Evolutionary conservation across 2,329 filamentous ascomycete species (phyloP).

Genomic region (Aureobasidium subglaciale): DNA sequence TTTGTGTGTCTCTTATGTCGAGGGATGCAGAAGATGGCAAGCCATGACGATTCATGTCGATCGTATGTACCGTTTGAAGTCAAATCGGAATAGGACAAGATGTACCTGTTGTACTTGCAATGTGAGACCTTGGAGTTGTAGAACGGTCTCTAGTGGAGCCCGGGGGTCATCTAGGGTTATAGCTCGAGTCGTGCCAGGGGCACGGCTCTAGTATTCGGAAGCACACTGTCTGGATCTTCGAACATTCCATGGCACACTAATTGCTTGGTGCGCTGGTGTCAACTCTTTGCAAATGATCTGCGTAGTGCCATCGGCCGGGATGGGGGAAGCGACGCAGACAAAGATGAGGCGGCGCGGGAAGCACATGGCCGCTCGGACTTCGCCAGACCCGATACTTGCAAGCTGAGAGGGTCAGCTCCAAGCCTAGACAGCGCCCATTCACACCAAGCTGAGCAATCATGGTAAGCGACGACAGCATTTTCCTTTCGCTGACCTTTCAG

Average conservation of each 20-base stretch:
- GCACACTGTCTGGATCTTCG: not conserved
- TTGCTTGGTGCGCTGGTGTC: constrained; percentile 1
- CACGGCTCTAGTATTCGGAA: not conserved
- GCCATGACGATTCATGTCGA: constrained; percentile 5
- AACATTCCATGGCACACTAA: not conserved
- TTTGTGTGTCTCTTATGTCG: constrained; percentile 8
- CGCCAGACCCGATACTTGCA: not conserved
- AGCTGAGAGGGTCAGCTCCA: not conserved
- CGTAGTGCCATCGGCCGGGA: not conserved
- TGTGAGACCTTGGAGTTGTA: not conserved
- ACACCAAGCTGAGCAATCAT: not conserved
- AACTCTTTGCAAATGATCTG: constrained; percentile 1
- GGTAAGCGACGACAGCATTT: not conserved
- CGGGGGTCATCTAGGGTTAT: constrained; percentile 1
- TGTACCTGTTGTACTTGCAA: not conserved
- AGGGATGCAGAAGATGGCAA: not conserved
- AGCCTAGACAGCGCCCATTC: not conserved
- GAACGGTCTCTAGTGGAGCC: not conserved
- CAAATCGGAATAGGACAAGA: constrained; percentile 5
- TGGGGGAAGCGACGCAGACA: constrained; percentile 5
- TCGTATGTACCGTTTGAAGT: not conserved
- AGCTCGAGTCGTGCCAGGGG: not conserved
- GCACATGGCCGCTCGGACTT: constrained; percentile 5
- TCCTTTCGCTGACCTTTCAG: not conserved
- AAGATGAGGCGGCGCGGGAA: not conserved